Evolutionary conservation across 129 eudicot species (phyloP).

Genomic region (carrot (Daucus carota)): DH1_v3.0 NC_030386.2:13278001-13278500

Average conservation of each 20-base stretch:
- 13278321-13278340: not conserved
- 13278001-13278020: not conserved
- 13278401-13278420: not conserved
- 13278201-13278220: too few species aligned
- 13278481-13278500: too few species aligned
- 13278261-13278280: not conserved
- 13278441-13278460: too few species aligned
- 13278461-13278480: too few species aligned
- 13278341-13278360: not conserved
- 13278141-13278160: not conserved
- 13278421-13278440: too few species aligned
- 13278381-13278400: too few species aligned
- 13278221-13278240: not conserved
- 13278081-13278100: not conserved
- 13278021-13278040: not conserved
- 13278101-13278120: not conserved
- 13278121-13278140: not conserved
- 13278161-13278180: too few species aligned
- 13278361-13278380: not conserved
- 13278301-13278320: not conserved
- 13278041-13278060: not conserved
- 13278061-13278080: not conserved
- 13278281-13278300: not conserved
- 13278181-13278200: too few species aligned
- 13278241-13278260: not conserved